phyloP scores from a whole-genome alignment of 129 eudicot species.

The Scalesia atractyloides region DNA sequence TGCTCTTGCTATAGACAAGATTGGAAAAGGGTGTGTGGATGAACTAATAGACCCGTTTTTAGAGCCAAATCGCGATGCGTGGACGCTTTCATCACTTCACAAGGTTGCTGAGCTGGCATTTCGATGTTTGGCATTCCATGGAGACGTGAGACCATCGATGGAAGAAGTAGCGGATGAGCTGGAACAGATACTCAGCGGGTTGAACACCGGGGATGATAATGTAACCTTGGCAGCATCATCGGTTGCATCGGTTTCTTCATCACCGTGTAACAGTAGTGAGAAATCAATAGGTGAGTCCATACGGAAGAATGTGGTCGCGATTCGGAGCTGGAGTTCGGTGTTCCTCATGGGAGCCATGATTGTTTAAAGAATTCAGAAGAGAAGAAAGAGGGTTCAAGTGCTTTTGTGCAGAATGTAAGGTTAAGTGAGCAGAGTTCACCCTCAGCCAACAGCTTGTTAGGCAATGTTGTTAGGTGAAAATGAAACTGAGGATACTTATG shows the following conservation, averaged over 20 bases:
- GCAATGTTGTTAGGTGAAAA: slow-evolving; percentile 47
- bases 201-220: slow-evolving; percentile 67
- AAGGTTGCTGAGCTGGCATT: slow-evolving; percentile 90
- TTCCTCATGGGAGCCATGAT: slow-evolving; percentile 42
- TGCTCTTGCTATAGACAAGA: slow-evolving; percentile 60
- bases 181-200: slow-evolving; percentile 68
- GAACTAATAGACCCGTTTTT: slow-evolving; percentile 75
- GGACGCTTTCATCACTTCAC: slow-evolving; percentile 86
- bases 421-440: slow-evolving; percentile 79
- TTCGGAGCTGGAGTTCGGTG: slow-evolving; percentile 56
- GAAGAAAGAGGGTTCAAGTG: slow-evolving; percentile 60
- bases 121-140: slow-evolving; percentile 82
- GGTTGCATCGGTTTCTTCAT: slow-evolving; percentile 62
- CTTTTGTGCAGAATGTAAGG: slow-evolving; percentile 70
- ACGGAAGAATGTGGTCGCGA: slow-evolving; percentile 28
- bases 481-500: background rate
- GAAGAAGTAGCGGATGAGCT: slow-evolving; percentile 89
- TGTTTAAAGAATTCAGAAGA: slow-evolving; percentile 47
- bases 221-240: slow-evolving; percentile 56
- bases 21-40: slow-evolving; percentile 77
- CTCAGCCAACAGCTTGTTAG: slow-evolving; percentile 69
- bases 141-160: slow-evolving; percentile 95
- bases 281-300: slow-evolving; percentile 38
- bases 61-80: slow-evolving; percentile 86
- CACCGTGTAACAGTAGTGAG: slow-evolving; percentile 63